Base-by-base conservation (phyloP, 2,329 filamentous ascomycete genomes). In the Arthrobotrys megalospora region DNA sequence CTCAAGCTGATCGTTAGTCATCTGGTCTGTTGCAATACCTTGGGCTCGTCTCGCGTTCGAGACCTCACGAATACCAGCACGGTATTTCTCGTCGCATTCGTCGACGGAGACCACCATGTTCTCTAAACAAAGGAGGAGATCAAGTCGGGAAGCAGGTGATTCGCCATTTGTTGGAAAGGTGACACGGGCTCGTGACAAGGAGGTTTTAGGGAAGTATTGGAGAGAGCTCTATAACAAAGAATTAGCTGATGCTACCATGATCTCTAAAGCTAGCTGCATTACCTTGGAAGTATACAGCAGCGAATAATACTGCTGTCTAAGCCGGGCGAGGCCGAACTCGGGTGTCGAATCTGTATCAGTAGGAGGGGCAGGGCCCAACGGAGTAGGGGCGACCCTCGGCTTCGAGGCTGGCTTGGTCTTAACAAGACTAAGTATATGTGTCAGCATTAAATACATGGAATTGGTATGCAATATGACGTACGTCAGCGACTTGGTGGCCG, bases 61-160 rank as follows among this genome's bases (percentile, higher is more conserved):
- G 4, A 78, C 63, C 2, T 78, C 67, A 8, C 34, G 43, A 28
- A 78, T 69, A 14, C 67, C 75, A 19, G 43, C 19, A 19, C 75
- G 50, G 28, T 78, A 72, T 55, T 78, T 78, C 19, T 78, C 67
- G 19, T 78, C 75, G 8, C 62, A 72, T 12, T 78, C 75, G 19
- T 78, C 75, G n/a, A 72, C 62, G 0, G 52, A 41, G 14, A 78
- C 8, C 3, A 78, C 28, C 75, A 78, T 78, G 63, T 68, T 72
- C 21, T 78, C 75, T 10, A 78, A 53, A 21, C 67, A 78, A n/a
- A 78, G 75, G 34, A 78, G 67, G 12, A 78, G 75, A n/a, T 78
- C 75, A 16, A 78, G 75, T 14, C 75, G 67, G n/a, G 75, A 78
- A 2, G 62, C 38, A 14, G 75, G 67, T 1, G 75, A 34, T 19